Conservation (phyloP, 2,329 filamentous ascomycete genomes). For the Epichloe scottii region DNA sequence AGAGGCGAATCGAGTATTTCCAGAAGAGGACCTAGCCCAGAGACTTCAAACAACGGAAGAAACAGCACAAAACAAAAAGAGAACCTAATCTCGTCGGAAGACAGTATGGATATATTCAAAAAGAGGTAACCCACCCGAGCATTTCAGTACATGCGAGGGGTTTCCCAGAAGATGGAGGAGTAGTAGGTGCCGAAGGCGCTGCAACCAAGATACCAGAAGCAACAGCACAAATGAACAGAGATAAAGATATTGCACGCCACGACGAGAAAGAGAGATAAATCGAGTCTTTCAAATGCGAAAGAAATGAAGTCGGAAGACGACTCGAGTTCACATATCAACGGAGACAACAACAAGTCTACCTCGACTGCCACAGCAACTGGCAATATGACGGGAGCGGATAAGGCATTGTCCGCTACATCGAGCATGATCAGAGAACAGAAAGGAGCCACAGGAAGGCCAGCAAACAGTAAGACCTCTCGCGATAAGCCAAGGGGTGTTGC, state of each 20-base stretch:
- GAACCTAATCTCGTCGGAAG: slow-evolving; percentile 16
- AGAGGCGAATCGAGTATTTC: slow-evolving; percentile 27
- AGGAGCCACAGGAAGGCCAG: background rate
- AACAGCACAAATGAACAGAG: background rate
- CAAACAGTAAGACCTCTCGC: background rate
- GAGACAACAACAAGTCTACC: background rate
- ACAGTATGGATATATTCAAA: slow-evolving; percentile 6
- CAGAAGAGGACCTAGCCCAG: slow-evolving; percentile 23
- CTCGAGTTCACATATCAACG: background rate
- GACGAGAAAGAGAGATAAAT: background rate
- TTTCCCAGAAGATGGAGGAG: background rate
- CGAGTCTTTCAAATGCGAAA: background rate
- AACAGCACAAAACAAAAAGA: slow-evolving; percentile 27
- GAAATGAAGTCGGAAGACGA: background rate
- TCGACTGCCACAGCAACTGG: background rate
- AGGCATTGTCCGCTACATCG: background rate
- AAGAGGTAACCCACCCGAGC: background rate
- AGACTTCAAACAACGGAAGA: slow-evolving; percentile 18
- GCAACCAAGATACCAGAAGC: background rate
- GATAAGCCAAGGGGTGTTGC: slow-evolving; percentile 7
- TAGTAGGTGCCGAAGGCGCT: background rate
- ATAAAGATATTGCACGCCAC: background rate
- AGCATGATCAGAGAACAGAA: background rate
- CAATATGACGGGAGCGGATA: background rate
- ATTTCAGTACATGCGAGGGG: background rate